A percentile compares a stretch with the other conserved stretches of the same genome.
Conservation (phyloP, 2,329 filamentous ascomycete species). For the Lithohypha guttulata region DNA sequence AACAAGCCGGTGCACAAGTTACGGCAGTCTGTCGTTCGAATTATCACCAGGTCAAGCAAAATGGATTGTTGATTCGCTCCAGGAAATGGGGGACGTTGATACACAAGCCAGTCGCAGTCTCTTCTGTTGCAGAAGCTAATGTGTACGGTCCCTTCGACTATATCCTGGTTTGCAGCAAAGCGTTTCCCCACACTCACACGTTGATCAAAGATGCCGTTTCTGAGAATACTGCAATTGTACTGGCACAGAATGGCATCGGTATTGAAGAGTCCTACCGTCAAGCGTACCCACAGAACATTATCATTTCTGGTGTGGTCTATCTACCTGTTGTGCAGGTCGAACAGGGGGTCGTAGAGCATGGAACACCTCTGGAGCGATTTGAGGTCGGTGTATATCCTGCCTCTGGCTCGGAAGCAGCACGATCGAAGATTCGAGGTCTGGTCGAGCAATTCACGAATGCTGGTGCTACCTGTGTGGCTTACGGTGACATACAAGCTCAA, state of each 20-base stretch:
- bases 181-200: conserved; percentile 42
- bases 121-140: conserved; percentile 29
- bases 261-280: conserved; percentile 45
- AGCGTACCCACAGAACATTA: conserved; percentile 39
- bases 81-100: conserved; percentile 15
- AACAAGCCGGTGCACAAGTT: conserved; percentile 20
- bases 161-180: conserved; percentile 41
- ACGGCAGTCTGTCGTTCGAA: conserved; percentile 25
- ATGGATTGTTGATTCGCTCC: conserved; percentile 20
- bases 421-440: conserved; percentile 27
- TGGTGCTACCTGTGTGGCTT: conserved; percentile 37
- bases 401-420: conserved; percentile 18
- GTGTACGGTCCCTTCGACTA: conserved; percentile 38
- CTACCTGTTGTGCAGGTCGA: conserved; percentile 40
- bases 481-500: conserved; percentile 44
- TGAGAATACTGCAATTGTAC: conserved; percentile 39
- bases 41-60: conserved; percentile 19
- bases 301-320: conserved; percentile 43
- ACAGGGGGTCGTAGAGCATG: conserved; percentile 41
- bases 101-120: conserved; percentile 30
- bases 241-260: conserved; percentile 53
- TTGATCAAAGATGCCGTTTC: conserved; percentile 41
- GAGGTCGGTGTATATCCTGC: conserved; percentile 42
- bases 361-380: conserved; percentile 37
- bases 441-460: conserved; percentile 32